phyloP scores from a whole-genome alignment of 129 eudicot species.

The Cynara cardunculus region DNA sequence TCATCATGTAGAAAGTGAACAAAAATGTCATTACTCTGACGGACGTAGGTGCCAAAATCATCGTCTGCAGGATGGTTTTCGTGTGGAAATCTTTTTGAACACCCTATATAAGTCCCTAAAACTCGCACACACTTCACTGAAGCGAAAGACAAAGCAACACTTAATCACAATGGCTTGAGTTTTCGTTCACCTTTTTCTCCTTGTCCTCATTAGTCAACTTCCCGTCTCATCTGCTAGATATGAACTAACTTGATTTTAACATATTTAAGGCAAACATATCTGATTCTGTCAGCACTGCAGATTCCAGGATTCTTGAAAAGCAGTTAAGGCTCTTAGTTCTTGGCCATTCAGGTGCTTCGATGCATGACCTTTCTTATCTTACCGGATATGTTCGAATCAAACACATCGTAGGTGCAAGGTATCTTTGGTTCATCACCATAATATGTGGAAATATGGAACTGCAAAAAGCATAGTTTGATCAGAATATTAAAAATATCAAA shows the following conservation, averaged over 20 bases:
- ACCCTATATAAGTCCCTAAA: background rate
- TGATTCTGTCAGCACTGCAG: constrained; percentile 11
- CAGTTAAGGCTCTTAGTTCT: constrained; percentile 33
- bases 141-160: constrained; percentile 8
- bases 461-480: background rate
- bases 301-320: constrained; percentile 47
- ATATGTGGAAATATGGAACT: background rate
- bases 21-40: background rate
- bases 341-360: constrained; percentile 38
- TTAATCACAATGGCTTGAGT: constrained; percentile 29
- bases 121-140: background rate
- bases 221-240: constrained; percentile 19
- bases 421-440: constrained; percentile 2
- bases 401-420: constrained; percentile 66
- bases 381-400: constrained; percentile 68
- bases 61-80: too few relatives aligned
- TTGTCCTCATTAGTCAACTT: constrained; percentile 9
- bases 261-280: constrained; percentile 4
- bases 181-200: constrained; percentile 13
- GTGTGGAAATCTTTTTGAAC: constrained; percentile 4
- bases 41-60: background rate
- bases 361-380: constrained; percentile 63
- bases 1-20: background rate
- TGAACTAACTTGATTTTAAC: constrained; percentile 42
- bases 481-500: background rate